A percentile compares a stretch with the other conserved stretches of the same genome.
Evolutionary conservation across 2,329 filamentous ascomycete species (phyloP).

Genomic region (Cladosporium sp.): DNA sequence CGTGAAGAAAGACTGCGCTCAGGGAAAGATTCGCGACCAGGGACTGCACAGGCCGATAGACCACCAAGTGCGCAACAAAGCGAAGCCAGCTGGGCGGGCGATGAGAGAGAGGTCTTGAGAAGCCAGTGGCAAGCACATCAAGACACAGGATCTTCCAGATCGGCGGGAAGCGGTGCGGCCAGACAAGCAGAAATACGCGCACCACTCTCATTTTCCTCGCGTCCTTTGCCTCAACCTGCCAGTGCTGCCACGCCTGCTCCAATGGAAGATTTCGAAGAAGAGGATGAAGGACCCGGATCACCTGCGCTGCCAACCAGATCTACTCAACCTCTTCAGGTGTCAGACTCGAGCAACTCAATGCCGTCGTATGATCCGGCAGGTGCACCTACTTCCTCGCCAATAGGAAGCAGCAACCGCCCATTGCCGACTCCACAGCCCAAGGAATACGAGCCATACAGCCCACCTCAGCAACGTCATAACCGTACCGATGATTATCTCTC

Average conservation of each 20-base stretch:
- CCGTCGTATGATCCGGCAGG: slow-evolving; percentile 12
- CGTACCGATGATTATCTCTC: slow-evolving; percentile 58
- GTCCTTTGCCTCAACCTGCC: slow-evolving; percentile 46
- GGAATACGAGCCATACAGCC: slow-evolving; percentile 20
- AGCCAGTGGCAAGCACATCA: slow-evolving; percentile 50
- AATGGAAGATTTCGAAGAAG: neutral
- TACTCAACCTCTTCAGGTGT: slow-evolving; percentile 13
- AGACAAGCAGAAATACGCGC: slow-evolving; percentile 25
- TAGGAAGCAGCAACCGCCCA: slow-evolving; percentile 22
- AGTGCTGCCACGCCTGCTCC: neutral
- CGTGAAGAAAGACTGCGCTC: slow-evolving; percentile 49
- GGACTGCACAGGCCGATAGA: slow-evolving; percentile 22
- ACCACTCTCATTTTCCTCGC: slow-evolving; percentile 33
- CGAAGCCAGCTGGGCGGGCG: slow-evolving; percentile 62
- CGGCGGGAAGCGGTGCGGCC: slow-evolving; percentile 9
- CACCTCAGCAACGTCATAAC: slow-evolving; percentile 27
- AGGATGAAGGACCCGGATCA: slow-evolving; percentile 7
- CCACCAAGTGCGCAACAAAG: slow-evolving; percentile 41
- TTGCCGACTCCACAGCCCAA: slow-evolving; percentile 23
- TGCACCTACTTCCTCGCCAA: slow-evolving; percentile 17
- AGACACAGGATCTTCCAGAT: slow-evolving; percentile 21
- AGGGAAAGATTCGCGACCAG: slow-evolving; percentile 33
- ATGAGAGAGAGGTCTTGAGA: slow-evolving; percentile 62
- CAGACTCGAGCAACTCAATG: slow-evolving; percentile 17
- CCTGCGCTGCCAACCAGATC: slow-evolving; percentile 1